Percentiles rank a stretch among this genome's conserved stretches.
phyloP scores from a whole-genome alignment of 805 yeast genomes.

The Candida ovalis region DNA sequence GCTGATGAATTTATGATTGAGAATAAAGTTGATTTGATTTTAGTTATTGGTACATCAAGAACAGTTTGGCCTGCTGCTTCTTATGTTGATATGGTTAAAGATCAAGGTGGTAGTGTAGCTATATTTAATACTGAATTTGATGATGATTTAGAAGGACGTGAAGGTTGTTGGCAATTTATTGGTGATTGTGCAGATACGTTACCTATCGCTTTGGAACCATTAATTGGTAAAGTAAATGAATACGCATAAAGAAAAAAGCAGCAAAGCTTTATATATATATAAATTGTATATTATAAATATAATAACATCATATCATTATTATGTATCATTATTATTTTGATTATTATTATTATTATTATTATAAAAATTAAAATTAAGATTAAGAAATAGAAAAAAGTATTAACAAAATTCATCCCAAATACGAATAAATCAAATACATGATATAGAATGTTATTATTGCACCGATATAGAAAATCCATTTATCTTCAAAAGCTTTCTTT shows the following conservation, averaged over 20 bases:
- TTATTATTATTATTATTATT: background rate
- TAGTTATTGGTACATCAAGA: conserved; percentile 85
- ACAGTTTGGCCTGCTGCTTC: conserved; percentile 91
- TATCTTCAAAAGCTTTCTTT: conserved; percentile 79
- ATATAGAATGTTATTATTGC: conserved; percentile 56
- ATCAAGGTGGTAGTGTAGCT: conserved; percentile 78
- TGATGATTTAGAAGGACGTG: conserved; percentile 38
- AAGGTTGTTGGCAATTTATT: conserved; percentile 58
- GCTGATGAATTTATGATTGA: conserved; percentile 69
- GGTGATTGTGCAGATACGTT: conserved; percentile 78
- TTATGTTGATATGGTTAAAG: conserved; percentile 71
- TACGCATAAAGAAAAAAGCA: background rate
- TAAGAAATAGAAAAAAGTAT: no score
- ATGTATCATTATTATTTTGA: no score
- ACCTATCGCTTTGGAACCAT: conserved; percentile 62
- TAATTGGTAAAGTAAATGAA: conserved; percentile 15
- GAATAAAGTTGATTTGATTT: conserved; percentile 60
- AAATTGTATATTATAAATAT: no score
- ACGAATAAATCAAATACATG: conserved; percentile 64
- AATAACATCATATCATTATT: no score
- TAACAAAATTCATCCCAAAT: conserved; percentile 44
- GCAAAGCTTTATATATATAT: no score
- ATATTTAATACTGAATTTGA: conserved; percentile 73
- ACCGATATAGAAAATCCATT: conserved; percentile 79
- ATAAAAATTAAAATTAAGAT: no score